These are phyloP conservation scores for Trichoderma parareesei DNA, from an alignment of 495 filamentous ascomycete species.

Conservation along the genomic window DNA sequence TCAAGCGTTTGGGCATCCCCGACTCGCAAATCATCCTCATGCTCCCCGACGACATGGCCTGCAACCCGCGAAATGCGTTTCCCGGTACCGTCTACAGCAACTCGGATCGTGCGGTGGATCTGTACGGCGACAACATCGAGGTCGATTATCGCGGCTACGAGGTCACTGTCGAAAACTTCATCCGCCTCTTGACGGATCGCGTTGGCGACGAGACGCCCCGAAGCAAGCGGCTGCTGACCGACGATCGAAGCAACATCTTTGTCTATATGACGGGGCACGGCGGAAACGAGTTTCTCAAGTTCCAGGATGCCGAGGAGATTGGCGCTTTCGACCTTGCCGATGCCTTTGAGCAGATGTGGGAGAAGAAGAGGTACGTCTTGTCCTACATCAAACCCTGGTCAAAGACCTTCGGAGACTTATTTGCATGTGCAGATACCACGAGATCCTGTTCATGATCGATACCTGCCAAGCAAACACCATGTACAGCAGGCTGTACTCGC, in stretches of 20 bases:
- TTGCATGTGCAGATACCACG: slow-evolving; percentile 59
- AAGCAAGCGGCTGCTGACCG: slow-evolving; percentile 84
- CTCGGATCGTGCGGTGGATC: slow-evolving; percentile 86
- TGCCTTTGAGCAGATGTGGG: slow-evolving; percentile 99
- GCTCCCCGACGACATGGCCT: slow-evolving; percentile 99
- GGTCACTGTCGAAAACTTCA: slow-evolving; percentile 98
- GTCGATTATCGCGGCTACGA: slow-evolving; percentile 98
- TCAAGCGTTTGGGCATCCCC: slow-evolving; percentile 94
- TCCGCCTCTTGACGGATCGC: slow-evolving; percentile 86
- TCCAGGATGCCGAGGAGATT: slow-evolving; percentile 97
- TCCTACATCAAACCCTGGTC: not conserved
- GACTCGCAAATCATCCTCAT: slow-evolving; percentile 99
- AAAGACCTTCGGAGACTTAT: too few species aligned
- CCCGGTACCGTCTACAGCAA: slow-evolving; percentile 98
- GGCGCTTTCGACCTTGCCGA: slow-evolving; percentile 92
- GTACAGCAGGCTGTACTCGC: slow-evolving; percentile 95
- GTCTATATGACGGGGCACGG: slow-evolving; percentile 99
- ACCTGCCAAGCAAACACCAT: slow-evolving; percentile 99
- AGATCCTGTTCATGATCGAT: slow-evolving; percentile 99
- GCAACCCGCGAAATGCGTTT: slow-evolving; percentile 96
- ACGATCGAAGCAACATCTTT: slow-evolving; percentile 89
- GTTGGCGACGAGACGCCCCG: slow-evolving; percentile 88
- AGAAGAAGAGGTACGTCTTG: slow-evolving; percentile 73
- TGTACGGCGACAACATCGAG: slow-evolving; percentile 98
- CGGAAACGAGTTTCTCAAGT: slow-evolving; percentile 97